Base-by-base conservation (phyloP, 441 rosid genomes). In the Adansonia grandidieri region DNA sequence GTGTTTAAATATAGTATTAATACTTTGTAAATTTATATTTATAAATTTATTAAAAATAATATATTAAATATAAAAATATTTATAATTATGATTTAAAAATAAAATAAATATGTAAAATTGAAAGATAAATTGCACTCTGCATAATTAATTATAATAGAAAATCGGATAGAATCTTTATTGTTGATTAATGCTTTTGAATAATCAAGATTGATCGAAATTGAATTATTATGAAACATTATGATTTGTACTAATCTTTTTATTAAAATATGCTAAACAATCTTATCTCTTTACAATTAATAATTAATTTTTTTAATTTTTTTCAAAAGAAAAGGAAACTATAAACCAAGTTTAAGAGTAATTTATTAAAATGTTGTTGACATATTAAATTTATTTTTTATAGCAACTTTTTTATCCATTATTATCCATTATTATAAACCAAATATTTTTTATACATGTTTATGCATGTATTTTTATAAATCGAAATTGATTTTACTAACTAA, bases 11-110 rank as follows among this genome's bases (percentile, higher is more conserved):
- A 24, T 24, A 24, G 28, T 24, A 24, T 24, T 24, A 24, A 24
- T 24, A n/a, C n/a, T n/a, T n/a, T n/a, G n/a, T n/a, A n/a, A n/a
- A n/a, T n/a, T n/a, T n/a, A n/a, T n/a, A n/a, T n/a, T n/a, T 24
- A 24, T 24, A 24, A 24, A 24, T 37, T 37, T 37, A 2, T 37
- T 37, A 37, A 37, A 37, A 2, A 37, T 37, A 37, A 37, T 77
- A 37, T 65, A 40, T 82, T 82, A 37, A 37, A 37, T 37, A 37
- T 37, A 17, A 14, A 53, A 53, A 15, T 24, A 24, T 24, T 24
- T 24, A 24, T 24, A 24, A 24, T 24, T 24, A 24, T 1, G 0
- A 24, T 24, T 24, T 2, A 2, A 9, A 5, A 57, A 57, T 17
- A 14, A 53, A 47, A 4, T 53, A 53, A 17, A n/a, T 8, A 54